Conservation (phyloP, 352 stramenopile genomes). For the Paralagenidium karlingii region DNA sequence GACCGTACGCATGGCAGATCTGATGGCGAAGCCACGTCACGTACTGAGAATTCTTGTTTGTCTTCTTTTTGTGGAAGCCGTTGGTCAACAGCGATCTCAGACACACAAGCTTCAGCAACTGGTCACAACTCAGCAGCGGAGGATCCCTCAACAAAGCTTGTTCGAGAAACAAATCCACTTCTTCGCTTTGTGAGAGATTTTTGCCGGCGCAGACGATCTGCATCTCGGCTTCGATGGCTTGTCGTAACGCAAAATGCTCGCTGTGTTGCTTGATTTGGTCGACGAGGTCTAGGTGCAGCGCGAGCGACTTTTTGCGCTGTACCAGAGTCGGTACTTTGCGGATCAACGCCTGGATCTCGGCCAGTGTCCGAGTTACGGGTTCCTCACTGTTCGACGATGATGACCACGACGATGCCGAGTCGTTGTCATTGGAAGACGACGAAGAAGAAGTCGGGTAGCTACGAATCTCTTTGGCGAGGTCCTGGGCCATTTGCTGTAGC, state of each 20-base stretch:
- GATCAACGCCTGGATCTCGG: slow-evolving; percentile 31
- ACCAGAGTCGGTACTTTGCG: slow-evolving; percentile 58
- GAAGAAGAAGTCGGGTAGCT: slow-evolving; percentile 9
- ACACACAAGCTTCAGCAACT: slow-evolving; percentile 65
- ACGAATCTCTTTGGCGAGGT: slow-evolving; percentile 33
- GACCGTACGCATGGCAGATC: slow-evolving; percentile 74
- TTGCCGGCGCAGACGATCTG: slow-evolving; percentile 55
- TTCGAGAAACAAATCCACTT: slow-evolving; percentile 55
- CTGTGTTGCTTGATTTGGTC: slow-evolving; percentile 46
- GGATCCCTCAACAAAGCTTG: slow-evolving; percentile 56
- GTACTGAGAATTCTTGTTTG: too few species aligned
- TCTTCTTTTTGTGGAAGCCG: slow-evolving; percentile 36
- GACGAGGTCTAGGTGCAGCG: slow-evolving; percentile 50
- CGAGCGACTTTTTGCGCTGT: slow-evolving; percentile 55
- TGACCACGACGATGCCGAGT: slow-evolving; percentile 5
- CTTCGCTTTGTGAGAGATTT: slow-evolving; percentile 21
- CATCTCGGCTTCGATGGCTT: slow-evolving; percentile 70
- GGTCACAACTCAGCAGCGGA: slow-evolving; percentile 50
- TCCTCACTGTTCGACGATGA: too few species aligned
- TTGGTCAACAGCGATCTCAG: slow-evolving; percentile 57
- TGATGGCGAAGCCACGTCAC: slow-evolving; percentile 59
- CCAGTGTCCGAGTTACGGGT: slow-evolving; percentile 10
- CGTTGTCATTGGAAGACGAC: slow-evolving; percentile 8
- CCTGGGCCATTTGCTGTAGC: slow-evolving; percentile 33
- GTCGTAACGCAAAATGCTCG: slow-evolving; percentile 33